Conservation (phyloP, 352 stramenopile species). For the Phytopythium ostracodes region DNA sequence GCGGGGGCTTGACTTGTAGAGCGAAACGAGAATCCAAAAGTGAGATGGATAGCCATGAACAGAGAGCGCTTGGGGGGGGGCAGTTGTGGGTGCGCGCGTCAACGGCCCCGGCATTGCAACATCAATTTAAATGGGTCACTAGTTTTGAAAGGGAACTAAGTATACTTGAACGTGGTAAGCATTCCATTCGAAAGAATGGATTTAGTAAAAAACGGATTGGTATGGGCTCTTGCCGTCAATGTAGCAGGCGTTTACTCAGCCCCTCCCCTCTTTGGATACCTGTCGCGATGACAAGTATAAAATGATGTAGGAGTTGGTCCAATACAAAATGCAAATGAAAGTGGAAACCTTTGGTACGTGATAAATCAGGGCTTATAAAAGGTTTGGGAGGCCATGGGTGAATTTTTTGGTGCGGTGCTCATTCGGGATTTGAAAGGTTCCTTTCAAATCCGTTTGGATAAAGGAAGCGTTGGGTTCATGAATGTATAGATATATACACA, state of each 20-base stretch:
- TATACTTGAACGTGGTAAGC: no score
- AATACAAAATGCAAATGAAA: not conserved
- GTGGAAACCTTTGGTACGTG: not conserved
- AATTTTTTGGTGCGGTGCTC: not conserved
- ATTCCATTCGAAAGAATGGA: no score
- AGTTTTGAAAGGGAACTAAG: no score
- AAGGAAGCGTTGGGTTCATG: no score
- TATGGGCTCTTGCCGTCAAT: no score
- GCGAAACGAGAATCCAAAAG: not conserved
- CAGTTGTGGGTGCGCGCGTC: no score
- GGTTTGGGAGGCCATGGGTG: not conserved
- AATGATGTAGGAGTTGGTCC: not conserved
- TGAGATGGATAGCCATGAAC: not conserved
- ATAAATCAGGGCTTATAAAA: not conserved
- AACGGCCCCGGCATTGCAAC: no score
- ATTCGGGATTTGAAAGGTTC: not conserved
- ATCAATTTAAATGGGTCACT: no score
- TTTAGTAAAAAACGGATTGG: no score
- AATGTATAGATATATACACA: not conserved
- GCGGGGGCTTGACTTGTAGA: not conserved
- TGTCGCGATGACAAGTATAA: not conserved
- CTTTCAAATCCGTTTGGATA: no score
- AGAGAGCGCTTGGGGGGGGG: not conserved
- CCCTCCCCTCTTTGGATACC: not conserved
- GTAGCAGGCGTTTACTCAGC: not conserved